phyloP scores from a whole-genome alignment of 768 basidiomycete genomes.

The Austroboletus eburneus region DNA sequence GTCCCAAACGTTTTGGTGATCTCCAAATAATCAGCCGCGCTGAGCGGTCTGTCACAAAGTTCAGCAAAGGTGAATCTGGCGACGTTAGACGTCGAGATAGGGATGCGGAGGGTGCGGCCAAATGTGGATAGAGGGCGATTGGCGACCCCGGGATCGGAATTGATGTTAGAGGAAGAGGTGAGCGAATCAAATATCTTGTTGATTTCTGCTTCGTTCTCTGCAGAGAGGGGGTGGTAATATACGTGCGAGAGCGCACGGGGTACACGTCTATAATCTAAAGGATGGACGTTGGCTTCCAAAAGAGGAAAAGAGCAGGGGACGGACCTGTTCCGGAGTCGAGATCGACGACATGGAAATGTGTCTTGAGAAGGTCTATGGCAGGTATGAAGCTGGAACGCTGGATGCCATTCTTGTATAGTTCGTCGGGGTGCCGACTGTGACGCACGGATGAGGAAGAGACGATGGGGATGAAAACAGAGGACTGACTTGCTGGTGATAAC shows the following conservation, averaged over 20 bases:
- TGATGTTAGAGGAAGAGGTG: conserved; percentile 36
- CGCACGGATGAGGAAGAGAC: background rate
- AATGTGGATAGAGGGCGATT: conserved; percentile 77
- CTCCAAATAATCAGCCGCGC: conserved; percentile 95
- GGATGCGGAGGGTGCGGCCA: conserved; percentile 80
- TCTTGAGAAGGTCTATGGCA: conserved; percentile 89
- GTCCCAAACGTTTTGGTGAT: conserved; percentile 85
- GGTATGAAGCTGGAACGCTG: conserved; percentile 94
- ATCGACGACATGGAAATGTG: conserved; percentile 82
- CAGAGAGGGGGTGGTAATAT: conserved; percentile 79
- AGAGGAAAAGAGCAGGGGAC: background rate
- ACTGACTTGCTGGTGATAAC: conserved; percentile 96
- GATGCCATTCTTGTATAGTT: conserved; percentile 98
- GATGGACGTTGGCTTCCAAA: background rate
- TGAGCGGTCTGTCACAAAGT: conserved; percentile 83
- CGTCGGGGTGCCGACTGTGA: conserved; percentile 89
- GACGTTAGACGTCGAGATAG: conserved; percentile 72
- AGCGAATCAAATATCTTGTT: conserved; percentile 80
- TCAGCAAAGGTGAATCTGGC: conserved; percentile 86
- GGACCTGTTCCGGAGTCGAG: conserved; percentile 92
- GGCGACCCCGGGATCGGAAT: conserved; percentile 46
- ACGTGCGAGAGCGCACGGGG: conserved; percentile 92
- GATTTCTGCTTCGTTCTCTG: conserved; percentile 64
- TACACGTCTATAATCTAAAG: conserved; percentile 86
- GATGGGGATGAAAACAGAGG: background rate